Base-by-base conservation (phyloP, 345 rosid genomes). In the Bruguiera gymnorhiza region DNA sequence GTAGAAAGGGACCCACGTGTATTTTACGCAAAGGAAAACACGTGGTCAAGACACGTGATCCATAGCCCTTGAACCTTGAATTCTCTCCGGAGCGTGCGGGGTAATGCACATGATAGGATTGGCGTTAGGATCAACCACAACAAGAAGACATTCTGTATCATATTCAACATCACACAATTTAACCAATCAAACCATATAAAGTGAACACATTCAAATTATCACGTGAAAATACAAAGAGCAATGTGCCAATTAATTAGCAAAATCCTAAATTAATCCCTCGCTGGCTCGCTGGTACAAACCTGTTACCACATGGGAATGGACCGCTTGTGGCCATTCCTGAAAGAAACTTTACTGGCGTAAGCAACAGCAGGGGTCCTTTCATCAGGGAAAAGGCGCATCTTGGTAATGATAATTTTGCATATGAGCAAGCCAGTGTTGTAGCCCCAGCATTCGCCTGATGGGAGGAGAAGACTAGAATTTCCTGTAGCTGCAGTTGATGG, bases 121-220 rank as follows among this genome's bases (percentile, higher is more conserved):
- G 75, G 68, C 79, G 51, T 78, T 2, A 77, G 82, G 84, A 78
- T 78, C 74, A n/a, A 19, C 73, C 73, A 52, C 77, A 53, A 65
- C 76, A 71, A 68, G 29, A 27, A 27, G 80, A 83, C 86, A 80
- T 80, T 78, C 84, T 37, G 70, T 23, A 26, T 30, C 56, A 29
- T 31, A 0, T 69, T 65, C 50, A 46, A 46, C 54, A 5, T 43
- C 53, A 18, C 21, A 29, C 26, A 23, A n/a, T 55, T 10, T 55
- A 3, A 55, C 5, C 60, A 55, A 23, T 55, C 60, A 24, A 21
- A 24, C 6, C 60, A 10, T 11, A 10, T 1, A 8, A 21, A 55
- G 3, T 6, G 16, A 11, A 23, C 57, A n/a, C 10, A 6, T 19
- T 53, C 57, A 20, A 19, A 53, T 53, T 6, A 53, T 53, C 57